Base-by-base conservation (phyloP, 768 basidiomycete species). In the Tylopilus vinaceipallidus region DNA sequence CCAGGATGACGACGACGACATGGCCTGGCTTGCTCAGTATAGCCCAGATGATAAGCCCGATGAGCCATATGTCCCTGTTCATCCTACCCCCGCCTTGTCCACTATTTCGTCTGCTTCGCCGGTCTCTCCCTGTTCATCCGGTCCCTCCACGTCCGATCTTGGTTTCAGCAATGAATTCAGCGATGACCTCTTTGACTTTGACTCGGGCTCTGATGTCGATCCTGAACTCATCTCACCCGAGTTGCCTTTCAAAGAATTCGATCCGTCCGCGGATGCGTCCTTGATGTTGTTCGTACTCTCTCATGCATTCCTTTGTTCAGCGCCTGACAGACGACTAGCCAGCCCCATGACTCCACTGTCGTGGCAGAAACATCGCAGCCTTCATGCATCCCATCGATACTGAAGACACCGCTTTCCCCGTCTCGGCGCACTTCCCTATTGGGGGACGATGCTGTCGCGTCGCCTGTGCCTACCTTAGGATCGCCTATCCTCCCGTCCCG, bases 21-120 rank as follows among this genome's bases (percentile, higher is more conserved):
- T 65, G 54, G 64, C 66, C 37, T 68, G 67, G 67, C 66, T 68
- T 14, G 68, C 67, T 17, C 66, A 70, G 54, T 68, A 50, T 43
- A 68, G 62, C 19, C 65, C 64, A 26, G 68, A 70, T 29, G 66
- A 68, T 44, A 68, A 70, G 52, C 55, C 51, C 7, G 59, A 64
- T 50, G 58, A 61, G 23, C 60, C 52, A 44, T 68, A 58, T 44
- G 35, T 57, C 8, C 57, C 63, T 29, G 44, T 44, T 38, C 54
- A 44, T 16, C 57, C 52, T 12, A 59, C 61, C 26, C 52, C 63
- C 29, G 33, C 49, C 46, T 50, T 65, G 45, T 68, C 64, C 17
- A 36, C 55, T 27, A 54, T 68, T 27, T 64, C 67, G 45, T 70
- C 68, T 4, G 55, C 50, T 16, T 67, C 67, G 17, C 52, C 67